Conservation (phyloP, 768 basidiomycete species). For the Termitomyces sp. region DNA sequence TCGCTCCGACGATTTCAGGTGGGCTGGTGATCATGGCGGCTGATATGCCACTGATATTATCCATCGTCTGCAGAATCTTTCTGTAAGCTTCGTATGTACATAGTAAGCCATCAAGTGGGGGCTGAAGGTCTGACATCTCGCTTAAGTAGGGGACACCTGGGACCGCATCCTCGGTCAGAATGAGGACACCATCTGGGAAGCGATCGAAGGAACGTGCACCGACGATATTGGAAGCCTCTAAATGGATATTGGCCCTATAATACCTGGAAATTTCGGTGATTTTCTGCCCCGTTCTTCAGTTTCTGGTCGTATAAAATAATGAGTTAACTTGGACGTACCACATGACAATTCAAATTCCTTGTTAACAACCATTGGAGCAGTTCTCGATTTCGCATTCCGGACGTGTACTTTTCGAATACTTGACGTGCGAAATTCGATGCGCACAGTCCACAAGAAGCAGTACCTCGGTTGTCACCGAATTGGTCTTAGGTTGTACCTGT, state of each 20-base stretch:
- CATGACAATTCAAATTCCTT: not conserved
- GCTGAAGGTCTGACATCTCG: not conserved
- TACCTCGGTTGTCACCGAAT: not conserved
- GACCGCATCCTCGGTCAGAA: not conserved
- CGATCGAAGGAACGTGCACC: not conserved
- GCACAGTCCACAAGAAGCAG: not conserved
- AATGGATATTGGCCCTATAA: not conserved
- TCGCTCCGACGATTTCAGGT: not conserved
- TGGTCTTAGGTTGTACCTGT: not conserved
- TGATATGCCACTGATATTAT: not conserved
- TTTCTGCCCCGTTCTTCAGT: not conserved
- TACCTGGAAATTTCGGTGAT: not conserved
- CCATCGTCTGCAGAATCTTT: not conserved
- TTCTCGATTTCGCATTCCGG: not conserved
- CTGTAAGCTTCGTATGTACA: not conserved
- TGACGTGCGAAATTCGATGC: not conserved
- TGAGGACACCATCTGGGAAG: fast-evolving
- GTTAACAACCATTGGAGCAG: not conserved
- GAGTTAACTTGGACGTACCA: not conserved
- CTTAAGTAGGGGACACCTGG: not conserved
- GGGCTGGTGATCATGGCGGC: not conserved
- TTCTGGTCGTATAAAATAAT: not conserved
- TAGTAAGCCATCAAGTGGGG: not conserved
- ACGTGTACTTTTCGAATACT: not conserved
- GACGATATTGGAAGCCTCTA: not conserved